Percentiles rank a stretch among this genome's conserved stretches.
These are phyloP conservation scores for Moniliella sp. DNA, from an alignment of 1,284 basidiomycete genomes.

Conservation along the genomic window DNA sequence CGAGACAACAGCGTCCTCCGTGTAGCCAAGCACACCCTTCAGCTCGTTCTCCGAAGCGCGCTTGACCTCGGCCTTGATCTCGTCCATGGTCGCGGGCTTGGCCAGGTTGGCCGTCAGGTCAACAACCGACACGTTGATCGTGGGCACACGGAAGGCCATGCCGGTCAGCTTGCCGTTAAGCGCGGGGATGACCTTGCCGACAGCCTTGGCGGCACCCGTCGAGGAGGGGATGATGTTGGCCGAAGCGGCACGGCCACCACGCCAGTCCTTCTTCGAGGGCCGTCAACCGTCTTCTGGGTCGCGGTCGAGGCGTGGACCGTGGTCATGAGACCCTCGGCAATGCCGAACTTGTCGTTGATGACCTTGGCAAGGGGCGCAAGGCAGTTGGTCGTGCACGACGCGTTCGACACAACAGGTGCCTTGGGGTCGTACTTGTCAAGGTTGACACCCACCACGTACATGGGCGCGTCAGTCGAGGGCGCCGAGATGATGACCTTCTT, in stretches of 20 bases:
- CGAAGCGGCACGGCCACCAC: constrained; percentile 80
- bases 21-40: constrained; percentile 77
- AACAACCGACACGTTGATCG: constrained; percentile 81
- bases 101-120: constrained; percentile 84
- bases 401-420: constrained; percentile 81
- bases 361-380: constrained; percentile 95
- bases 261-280: constrained; percentile 44
- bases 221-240: constrained; percentile 99
- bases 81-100: constrained; percentile 57
- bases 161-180: constrained; percentile 90
- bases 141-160: constrained; percentile 92
- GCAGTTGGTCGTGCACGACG: constrained; percentile 92
- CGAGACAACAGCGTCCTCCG: constrained; percentile 78
- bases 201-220: constrained; percentile 93
- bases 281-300: constrained; percentile 97
- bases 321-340: constrained; percentile 59
- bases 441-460: constrained; percentile 71
- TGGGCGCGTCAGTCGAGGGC: constrained; percentile 90
- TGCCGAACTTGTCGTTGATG: constrained; percentile 56
- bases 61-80: constrained; percentile 75
- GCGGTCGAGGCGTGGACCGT: constrained; percentile 68
- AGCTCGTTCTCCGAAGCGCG: constrained; percentile 50
- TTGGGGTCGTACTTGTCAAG: constrained; percentile 80
- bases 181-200: constrained; percentile 90
- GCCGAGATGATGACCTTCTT: constrained; percentile 99